Conservation (phyloP, 2,329 filamentous ascomycete genomes). For the Pseudonectria buxi region DNA sequence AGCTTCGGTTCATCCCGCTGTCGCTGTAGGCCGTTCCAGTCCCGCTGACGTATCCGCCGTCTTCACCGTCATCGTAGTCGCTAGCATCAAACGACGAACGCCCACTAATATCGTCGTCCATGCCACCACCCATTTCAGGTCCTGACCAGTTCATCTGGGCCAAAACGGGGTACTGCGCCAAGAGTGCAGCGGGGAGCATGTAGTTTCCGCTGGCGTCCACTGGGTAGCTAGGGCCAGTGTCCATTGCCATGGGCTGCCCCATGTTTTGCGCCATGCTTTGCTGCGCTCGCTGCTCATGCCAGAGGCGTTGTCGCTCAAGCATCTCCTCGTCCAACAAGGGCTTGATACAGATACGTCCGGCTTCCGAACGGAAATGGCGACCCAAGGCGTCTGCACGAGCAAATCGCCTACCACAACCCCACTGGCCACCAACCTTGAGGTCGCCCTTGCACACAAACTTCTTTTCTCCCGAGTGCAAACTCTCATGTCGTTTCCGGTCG, state of each 20-base stretch:
- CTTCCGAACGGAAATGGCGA: slow-evolving; percentile 90
- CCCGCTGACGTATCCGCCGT: slow-evolving; percentile 60
- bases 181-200: slow-evolving; percentile 74
- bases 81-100: slow-evolving; percentile 77
- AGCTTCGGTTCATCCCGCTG: slow-evolving; percentile 49
- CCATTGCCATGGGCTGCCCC: slow-evolving; percentile 51
- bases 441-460: slow-evolving; percentile 96
- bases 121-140: slow-evolving; percentile 58
- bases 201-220: slow-evolving; percentile 54
- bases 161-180: slow-evolving; percentile 90
- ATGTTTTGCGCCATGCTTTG: slow-evolving; percentile 58
- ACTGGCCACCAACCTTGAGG: slow-evolving; percentile 72
- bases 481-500: slow-evolving; percentile 94
- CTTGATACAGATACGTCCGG: slow-evolving; percentile 92
- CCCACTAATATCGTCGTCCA: slow-evolving; percentile 71
- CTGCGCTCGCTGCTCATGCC: slow-evolving; percentile 64
- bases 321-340: slow-evolving; percentile 95
- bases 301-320: slow-evolving; percentile 67
- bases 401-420: slow-evolving; percentile 91
- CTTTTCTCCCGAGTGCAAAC: slow-evolving; percentile 93
- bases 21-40: slow-evolving; percentile 54
- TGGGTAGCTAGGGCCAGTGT: slow-evolving; percentile 51
- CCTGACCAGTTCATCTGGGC: slow-evolving; percentile 78
- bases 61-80: slow-evolving; percentile 68
- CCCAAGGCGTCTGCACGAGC: slow-evolving; percentile 92